Percentiles rank a stretch among this genome's conserved stretches.
phyloP scores from a whole-genome alignment of 2,329 filamentous ascomycete genomes.

The Onygena corvina region DNA sequence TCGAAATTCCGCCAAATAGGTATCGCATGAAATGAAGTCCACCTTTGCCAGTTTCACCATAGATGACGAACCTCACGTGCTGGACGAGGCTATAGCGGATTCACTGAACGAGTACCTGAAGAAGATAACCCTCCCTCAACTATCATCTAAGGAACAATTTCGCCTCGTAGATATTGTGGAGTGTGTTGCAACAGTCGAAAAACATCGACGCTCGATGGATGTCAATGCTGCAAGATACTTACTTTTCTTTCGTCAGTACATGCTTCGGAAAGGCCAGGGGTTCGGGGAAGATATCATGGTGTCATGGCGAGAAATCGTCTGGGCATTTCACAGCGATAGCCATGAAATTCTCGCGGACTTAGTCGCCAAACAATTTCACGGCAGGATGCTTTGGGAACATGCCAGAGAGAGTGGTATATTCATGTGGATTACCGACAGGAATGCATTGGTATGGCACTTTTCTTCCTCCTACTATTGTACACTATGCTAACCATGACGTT shows the following conservation, averaged over 20 bases:
- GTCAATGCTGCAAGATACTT: slow-evolving; percentile 80
- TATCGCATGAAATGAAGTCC: slow-evolving; percentile 36
- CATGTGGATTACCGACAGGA: slow-evolving; percentile 78
- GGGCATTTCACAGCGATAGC: slow-evolving; percentile 39
- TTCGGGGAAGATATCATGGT: slow-evolving; percentile 46
- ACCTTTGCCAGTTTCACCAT: slow-evolving; percentile 41
- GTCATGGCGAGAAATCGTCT: slow-evolving; percentile 42
- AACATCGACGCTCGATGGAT: slow-evolving; percentile 77
- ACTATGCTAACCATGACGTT: background rate
- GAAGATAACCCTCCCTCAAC: slow-evolving; percentile 59
- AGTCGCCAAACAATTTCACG: slow-evolving; percentile 65
- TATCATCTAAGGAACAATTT: slow-evolving; percentile 78
- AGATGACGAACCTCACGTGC: slow-evolving; percentile 48
- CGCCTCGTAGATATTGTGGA: slow-evolving; percentile 73
- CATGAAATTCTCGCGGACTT: slow-evolving; percentile 86
- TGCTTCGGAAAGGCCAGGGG: slow-evolving; percentile 53
- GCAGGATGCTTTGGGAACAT: slow-evolving; percentile 69
- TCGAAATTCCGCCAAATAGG: slow-evolving; percentile 26
- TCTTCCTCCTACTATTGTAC: slow-evolving; percentile 1
- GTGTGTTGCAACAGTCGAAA: slow-evolving; percentile 71
- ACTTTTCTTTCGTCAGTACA: slow-evolving; percentile 74
- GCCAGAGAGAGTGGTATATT: slow-evolving; percentile 81
- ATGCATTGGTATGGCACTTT: slow-evolving; percentile 53
- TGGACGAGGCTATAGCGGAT: slow-evolving; percentile 59
- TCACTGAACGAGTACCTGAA: slow-evolving; percentile 67